Base-by-base conservation (phyloP, 352 stramenopile genomes). In the Globisporangium acanthophoron region DNA sequence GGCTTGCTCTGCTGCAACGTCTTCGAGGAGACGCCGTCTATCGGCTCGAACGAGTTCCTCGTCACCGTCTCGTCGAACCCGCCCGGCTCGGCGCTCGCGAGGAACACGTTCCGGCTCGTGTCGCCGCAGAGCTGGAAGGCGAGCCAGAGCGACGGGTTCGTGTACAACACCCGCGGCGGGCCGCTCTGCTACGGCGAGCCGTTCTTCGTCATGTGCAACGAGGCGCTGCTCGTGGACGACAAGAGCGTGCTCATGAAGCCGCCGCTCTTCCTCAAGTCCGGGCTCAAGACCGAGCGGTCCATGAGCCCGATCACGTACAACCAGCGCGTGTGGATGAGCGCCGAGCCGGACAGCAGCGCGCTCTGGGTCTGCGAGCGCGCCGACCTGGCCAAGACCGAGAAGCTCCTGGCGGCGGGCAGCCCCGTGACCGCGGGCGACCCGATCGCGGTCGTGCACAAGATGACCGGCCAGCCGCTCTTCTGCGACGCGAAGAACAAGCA, bases 271-370 rank as follows among this genome's bases (percentile, higher is more conserved):
- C 75, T 94, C 58, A 90, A 91, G 67, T 91, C 85, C 0, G 78
- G 71, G 5, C 65, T 94, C 56, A 94, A 94, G 66, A 88, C 67
- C 6, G 85, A 94, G 56, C 67, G 70, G 24, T 90, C 77, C 21
- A 93, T 93, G 81, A 94, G 85, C 37, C 81, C 85, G n/a, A 87
- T 94, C 54, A 85, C 83, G 57, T 92, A 90, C 65, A 87, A 91
- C 54, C 85, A 93, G 64, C 80, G 79, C 27, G 76, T 93, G 46
- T 91, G 77, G 76, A 40, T 92, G 39, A 78, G 73, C 44, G 51
- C 73, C 11, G 80, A 85, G 16, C 65, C 71, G 12, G 85, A 93
- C 54, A 91, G 79, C 58, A 71, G 70, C 2, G 82, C 85, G 40
- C 68, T 94, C 35, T 94, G 85, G 85, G 50, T 76, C 52, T 92